phyloP scores from a whole-genome alignment of 768 basidiomycete species.

The Mycena crocata region DNA sequence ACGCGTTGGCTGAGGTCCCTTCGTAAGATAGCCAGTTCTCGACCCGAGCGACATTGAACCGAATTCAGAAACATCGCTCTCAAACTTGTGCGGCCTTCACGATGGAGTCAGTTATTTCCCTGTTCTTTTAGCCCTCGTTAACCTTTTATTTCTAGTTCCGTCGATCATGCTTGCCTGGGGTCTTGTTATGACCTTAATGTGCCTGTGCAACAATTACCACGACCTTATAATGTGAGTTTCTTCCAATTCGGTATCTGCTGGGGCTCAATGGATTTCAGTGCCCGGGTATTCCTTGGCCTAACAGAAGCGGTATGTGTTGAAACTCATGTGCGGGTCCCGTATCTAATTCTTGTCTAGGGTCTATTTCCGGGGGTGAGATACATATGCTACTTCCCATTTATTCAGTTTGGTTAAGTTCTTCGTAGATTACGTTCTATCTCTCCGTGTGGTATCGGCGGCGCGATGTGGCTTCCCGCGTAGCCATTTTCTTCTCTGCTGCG shows the following conservation, averaged over 20 bases:
- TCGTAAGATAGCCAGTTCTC: constrained; percentile 34
- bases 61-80: constrained; percentile 38
- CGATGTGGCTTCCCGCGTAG: constrained; percentile 56
- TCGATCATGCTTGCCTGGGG: constrained; percentile 45
- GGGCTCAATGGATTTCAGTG: constrained; percentile 34
- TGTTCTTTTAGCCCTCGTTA: neutral
- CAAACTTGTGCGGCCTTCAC: constrained; percentile 41
- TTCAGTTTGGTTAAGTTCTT: neutral
- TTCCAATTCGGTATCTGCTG: neutral
- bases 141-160: constrained; percentile 31
- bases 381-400: too few relatives aligned
- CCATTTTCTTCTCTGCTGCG: constrained; percentile 36
- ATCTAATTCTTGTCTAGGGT: constrained; percentile 29
- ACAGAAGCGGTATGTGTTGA: constrained; percentile 42
- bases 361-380: constrained; percentile 51
- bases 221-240: constrained; percentile 37
- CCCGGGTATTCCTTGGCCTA: constrained; percentile 54
- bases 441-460: constrained; percentile 71
- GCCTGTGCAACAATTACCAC: constrained; percentile 39
- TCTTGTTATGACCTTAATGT: constrained; percentile 45
- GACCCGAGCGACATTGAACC: neutral
- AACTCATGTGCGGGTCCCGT: too few relatives aligned
- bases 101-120: constrained; percentile 37
- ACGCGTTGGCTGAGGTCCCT: constrained; percentile 43
- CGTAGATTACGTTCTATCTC: constrained; percentile 56